Evolutionary conservation across 2,329 filamentous ascomycete species (phyloP).

Genomic region (Colletotrichum trifolii): DNA sequence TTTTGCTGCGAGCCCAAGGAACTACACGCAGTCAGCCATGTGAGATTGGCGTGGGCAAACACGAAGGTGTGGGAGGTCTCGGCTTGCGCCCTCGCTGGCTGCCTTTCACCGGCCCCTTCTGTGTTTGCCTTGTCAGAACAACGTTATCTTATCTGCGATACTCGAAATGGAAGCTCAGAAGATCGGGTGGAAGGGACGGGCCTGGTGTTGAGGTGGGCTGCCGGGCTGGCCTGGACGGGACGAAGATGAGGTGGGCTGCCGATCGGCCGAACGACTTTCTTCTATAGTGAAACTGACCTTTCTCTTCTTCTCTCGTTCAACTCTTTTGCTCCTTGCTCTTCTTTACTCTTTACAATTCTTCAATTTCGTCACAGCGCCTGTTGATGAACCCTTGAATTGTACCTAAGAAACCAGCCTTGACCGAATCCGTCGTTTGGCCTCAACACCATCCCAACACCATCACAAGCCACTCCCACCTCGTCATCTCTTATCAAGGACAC

Average conservation of each 20-base stretch:
- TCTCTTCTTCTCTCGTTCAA: neutral
- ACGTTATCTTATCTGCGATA: conserved; percentile 31
- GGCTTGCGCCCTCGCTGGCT: conserved; percentile 9
- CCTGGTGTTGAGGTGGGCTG: neutral
- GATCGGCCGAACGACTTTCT: conserved; percentile 19
- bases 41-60: neutral
- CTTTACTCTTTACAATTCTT: neutral
- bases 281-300: too few relatives aligned
- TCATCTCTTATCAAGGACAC: conserved; percentile 9
- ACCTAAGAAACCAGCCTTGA: neutral
- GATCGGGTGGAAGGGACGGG: conserved; percentile 9
- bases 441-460: conserved; percentile 9
- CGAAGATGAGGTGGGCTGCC: conserved; percentile 12
- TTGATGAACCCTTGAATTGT: too few relatives aligned
- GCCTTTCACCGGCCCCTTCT: neutral
- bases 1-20: neutral
- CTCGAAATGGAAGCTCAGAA: conserved; percentile 17
- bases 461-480: conserved; percentile 4
- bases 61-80: conserved; percentile 13
- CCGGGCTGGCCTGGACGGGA: neutral
- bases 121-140: conserved; percentile 17
- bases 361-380: neutral
- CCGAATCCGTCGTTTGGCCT: neutral
- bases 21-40: neutral
- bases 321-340: neutral